Percentiles rank a stretch among this genome's conserved stretches.
phyloP scores from a whole-genome alignment of 2,329 filamentous ascomycete species.

The Colletotrichum gigasporum region DNA sequence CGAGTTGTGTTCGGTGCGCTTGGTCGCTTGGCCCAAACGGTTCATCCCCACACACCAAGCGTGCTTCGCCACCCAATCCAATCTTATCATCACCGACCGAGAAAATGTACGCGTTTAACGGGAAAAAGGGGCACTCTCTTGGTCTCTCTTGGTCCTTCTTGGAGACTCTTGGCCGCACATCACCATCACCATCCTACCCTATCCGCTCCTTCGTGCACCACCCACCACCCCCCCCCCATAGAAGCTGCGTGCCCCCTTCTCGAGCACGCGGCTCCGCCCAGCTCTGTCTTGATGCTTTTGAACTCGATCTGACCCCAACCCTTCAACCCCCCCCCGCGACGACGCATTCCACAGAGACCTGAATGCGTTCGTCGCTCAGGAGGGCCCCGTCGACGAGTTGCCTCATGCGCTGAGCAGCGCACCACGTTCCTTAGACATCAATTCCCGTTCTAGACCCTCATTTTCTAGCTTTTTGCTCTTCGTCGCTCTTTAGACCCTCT shows the following conservation, averaged over 20 bases:
- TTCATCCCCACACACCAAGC: constrained; percentile 9
- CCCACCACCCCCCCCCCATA: too few species aligned
- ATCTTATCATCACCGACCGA: constrained; percentile 5
- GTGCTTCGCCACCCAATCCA: constrained; percentile 13
- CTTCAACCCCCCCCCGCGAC: not conserved
- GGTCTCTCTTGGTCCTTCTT: not conserved
- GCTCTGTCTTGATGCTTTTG: not conserved
- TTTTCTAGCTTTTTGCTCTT: too few species aligned
- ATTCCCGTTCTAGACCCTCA: too few species aligned
- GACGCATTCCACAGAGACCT: not conserved
- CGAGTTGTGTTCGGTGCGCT: not conserved
- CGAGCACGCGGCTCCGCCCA: not conserved
- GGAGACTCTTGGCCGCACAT: too few species aligned
- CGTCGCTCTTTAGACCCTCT: too few species aligned
- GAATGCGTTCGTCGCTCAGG: too few species aligned
- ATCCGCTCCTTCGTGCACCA: too few species aligned
- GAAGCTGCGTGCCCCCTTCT: constrained; percentile 1
- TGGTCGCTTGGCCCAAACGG: constrained; percentile 3
- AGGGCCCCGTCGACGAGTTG: too few species aligned
- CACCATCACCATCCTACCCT: too few species aligned
- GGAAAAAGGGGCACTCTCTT: not conserved
- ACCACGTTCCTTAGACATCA: too few species aligned
- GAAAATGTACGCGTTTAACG: constrained; percentile 12
- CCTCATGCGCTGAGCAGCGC: too few species aligned
- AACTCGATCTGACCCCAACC: not conserved